Base-by-base conservation (phyloP, 768 basidiomycete genomes). In the Lentinula lateritia region DNA sequence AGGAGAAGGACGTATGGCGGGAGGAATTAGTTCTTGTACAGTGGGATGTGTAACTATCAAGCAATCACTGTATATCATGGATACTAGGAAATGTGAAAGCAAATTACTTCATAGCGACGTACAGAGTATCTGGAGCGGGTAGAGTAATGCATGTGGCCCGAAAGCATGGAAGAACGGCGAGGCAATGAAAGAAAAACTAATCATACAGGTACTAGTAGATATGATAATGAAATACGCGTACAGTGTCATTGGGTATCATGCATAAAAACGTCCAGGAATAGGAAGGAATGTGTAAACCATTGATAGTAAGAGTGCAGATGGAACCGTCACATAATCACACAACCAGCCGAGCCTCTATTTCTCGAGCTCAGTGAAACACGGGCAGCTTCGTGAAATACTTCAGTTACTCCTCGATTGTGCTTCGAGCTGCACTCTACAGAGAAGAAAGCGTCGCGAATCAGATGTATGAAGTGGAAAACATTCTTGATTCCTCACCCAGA, bases 331-430 rank as follows among this genome's bases (percentile, higher is more conserved):
- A 89, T 72, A 58, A 83, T 70, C 70, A 89, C 92, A 53, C 79
- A 73, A 32, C 73, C 71, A 46, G 81, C 81, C 38, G 87, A 71
- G 7, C 87, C 86, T 71, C 86, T 90, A n/a, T 87, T 74, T 48
- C 88, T 82, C 23, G 89, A 88, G 64, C 82, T 85, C 61, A 95
- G 74, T 32, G 92, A 91, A 10, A 93, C 92, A 2, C 92, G 85
- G 0, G 92, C 93, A 5, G 92, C 91, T 71, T 98, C 96, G 66
- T 91, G 84, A 69, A 98, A 95, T 8, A 95, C 94, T 71, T 98
- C 95, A 34, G 85, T 80, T 10, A 98, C 95, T 4, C 96, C 96
- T 52, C 96, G 85, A 66, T 97, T 95, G 69, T 96, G 94, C 73
- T 98, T 98, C 7, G 96, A 95, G 65, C 94, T 96, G 71, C 96